A percentile compares a stretch with the other conserved stretches of the same genome.
Conservation (phyloP, 129 eudicot genomes). For the Artemisia annua region DNA sequence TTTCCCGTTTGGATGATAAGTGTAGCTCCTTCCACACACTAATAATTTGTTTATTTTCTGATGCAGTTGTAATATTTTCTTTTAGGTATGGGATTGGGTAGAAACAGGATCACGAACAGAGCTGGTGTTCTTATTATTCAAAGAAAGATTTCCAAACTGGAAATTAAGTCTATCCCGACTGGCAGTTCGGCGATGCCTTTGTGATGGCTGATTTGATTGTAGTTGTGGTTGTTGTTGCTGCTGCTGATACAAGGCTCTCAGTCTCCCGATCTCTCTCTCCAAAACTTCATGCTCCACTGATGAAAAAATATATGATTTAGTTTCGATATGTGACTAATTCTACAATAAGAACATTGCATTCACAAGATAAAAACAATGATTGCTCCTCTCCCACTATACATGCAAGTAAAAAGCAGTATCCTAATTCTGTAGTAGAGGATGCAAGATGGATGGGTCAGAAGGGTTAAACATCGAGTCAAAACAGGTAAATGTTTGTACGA, state of each 20-base stretch:
- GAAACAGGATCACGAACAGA: constrained; percentile 54
- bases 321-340: no score
- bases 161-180: constrained; percentile 77
- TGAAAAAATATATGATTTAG: no score
- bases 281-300: no score
- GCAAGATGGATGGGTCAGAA: no score
- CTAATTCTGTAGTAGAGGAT: not conserved
- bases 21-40: no score
- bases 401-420: not conserved
- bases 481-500: not conserved
- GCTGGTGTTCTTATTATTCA: constrained; percentile 56
- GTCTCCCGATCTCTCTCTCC: no score
- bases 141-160: constrained; percentile 71
- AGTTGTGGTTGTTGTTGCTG: no score
- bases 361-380: constrained; percentile 2
- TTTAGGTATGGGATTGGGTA: constrained; percentile 64
- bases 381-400: not conserved
- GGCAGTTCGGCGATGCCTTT: constrained; percentile 56
- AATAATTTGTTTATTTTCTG: no score
- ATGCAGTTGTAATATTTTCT: constrained; percentile 11
- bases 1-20: no score
- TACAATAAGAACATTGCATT: constrained; percentile 2
- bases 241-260: no score
- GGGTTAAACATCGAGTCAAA: not conserved
- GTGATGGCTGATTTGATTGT: constrained; percentile 39